Percentiles rank a stretch among this genome's conserved stretches.
Conservation (phyloP, 768 basidiomycete species). For the Phaffia tasmanica region DNA sequence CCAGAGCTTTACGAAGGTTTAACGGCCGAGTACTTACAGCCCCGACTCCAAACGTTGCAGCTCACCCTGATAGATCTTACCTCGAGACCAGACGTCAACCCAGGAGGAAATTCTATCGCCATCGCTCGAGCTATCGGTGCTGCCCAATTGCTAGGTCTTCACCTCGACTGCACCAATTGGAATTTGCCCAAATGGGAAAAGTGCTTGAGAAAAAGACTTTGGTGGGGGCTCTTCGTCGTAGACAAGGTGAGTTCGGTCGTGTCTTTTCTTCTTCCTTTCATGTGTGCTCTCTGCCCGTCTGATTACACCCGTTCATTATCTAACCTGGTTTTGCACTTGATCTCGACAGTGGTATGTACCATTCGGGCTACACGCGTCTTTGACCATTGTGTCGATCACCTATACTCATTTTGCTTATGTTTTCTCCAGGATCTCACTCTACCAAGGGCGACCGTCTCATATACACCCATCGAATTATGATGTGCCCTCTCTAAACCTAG, state of each 20-base stretch:
- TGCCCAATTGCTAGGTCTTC: conserved; percentile 27
- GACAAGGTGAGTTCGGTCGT: conserved; percentile 20
- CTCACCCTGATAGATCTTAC: conserved; percentile 22
- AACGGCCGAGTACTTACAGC: conserved; percentile 18
- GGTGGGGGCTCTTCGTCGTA: conserved; percentile 24
- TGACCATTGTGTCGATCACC: not conserved
- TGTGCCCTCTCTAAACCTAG: conserved; percentile 16
- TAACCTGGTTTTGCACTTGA: not conserved
- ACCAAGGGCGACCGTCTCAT: conserved; percentile 21
- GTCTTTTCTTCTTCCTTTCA: not conserved
- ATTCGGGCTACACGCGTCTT: not conserved
- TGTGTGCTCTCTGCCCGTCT: not conserved
- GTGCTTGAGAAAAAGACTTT: conserved; percentile 22
- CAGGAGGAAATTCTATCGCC: conserved; percentile 23
- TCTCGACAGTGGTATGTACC: too few species aligned
- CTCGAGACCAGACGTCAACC: conserved; percentile 24
- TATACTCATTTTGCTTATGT: not conserved
- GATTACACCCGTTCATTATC: not conserved
- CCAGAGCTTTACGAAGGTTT: conserved; percentile 21
- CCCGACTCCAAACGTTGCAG: conserved; percentile 26
- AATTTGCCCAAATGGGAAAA: conserved; percentile 18
- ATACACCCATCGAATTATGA: conserved; percentile 10
- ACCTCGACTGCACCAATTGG: conserved; percentile 27
- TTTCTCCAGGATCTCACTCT: conserved; percentile 14
- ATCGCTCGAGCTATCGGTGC: conserved; percentile 20